Percentiles rank a stretch among this genome's conserved stretches.
Conservation (phyloP, 2,329 filamentous ascomycete species). For the Fusarium transvaalense region DNA sequence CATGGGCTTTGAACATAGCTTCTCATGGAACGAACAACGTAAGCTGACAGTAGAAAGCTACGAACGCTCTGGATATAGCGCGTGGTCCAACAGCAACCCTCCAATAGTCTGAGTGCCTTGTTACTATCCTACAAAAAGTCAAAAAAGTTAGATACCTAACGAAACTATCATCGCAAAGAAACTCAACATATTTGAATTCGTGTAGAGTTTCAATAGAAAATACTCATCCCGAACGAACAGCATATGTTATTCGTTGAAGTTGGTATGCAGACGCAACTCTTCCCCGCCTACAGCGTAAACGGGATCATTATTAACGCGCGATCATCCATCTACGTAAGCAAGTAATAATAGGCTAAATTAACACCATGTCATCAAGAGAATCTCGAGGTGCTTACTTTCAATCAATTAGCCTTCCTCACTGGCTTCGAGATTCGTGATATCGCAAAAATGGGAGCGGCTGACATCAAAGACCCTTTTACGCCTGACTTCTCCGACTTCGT, state of each 20-base stretch:
- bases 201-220: too few species aligned
- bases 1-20: neutral
- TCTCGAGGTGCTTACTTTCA: too few species aligned
- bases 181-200: too few species aligned
- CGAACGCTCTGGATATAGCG: neutral
- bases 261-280: neutral
- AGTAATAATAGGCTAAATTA: neutral
- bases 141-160: too few species aligned
- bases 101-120: neutral
- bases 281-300: neutral
- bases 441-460: neutral
- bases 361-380: neutral
- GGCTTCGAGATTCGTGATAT: too few species aligned
- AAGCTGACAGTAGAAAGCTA: neutral
- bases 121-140: neutral
- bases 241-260: too few species aligned
- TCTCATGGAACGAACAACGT: neutral
- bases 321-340: neutral
- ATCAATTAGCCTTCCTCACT: rapidly evolving
- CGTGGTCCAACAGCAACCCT: too few species aligned
- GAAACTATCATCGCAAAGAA: too few species aligned
- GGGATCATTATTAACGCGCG: conserved; percentile 1
- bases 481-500: conserved; percentile 1
- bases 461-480: conserved; percentile 3
- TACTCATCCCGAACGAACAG: too few species aligned